phyloP scores from a whole-genome alignment of 345 rosid species.

The Alliaria petiolata region DNA sequence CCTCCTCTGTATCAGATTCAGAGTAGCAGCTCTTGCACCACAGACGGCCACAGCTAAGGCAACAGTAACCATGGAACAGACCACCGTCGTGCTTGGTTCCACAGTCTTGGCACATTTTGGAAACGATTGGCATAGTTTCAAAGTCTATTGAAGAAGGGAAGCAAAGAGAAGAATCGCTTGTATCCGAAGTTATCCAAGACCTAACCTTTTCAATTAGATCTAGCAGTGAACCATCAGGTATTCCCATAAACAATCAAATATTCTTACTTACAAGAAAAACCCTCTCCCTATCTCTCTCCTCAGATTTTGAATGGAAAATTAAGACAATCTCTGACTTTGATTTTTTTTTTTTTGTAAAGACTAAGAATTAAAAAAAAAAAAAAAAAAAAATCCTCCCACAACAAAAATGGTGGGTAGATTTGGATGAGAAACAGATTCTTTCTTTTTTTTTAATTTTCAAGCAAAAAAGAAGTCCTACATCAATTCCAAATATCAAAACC shows the following conservation, averaged over 20 bases:
- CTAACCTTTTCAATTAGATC: slow-evolving; percentile 69
- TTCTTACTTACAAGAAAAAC: slow-evolving; percentile 25
- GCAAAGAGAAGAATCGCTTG: slow-evolving; percentile 48
- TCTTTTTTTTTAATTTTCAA: slow-evolving; percentile 1
- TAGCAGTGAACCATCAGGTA: slow-evolving; percentile 61
- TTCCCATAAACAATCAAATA: slow-evolving; percentile 56
- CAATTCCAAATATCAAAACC: too few relatives aligned
- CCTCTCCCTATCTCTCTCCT: slow-evolving; percentile 17
- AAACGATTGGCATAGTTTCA: slow-evolving; percentile 41
- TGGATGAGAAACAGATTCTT: slow-evolving; percentile 23
- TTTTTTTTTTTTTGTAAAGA: background rate
- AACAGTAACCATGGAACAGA: slow-evolving; percentile 38
- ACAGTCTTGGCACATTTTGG: slow-evolving; percentile 53
- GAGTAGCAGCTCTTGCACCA: slow-evolving; percentile 50
- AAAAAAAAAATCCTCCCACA: slow-evolving; percentile 38
- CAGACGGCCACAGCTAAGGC: slow-evolving; percentile 61
- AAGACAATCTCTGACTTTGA: slow-evolving; percentile 27
- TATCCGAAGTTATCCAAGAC: slow-evolving; percentile 71
- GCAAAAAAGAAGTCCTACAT: slow-evolving; percentile 25
- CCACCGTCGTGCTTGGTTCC: slow-evolving; percentile 29
- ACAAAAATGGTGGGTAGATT: slow-evolving; percentile 59
- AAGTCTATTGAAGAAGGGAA: slow-evolving; percentile 31
- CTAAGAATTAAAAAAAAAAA: background rate
- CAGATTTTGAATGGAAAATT: slow-evolving; percentile 28
- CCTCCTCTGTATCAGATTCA: slow-evolving; percentile 6